Evolutionary conservation across 108 stramenopile genomes (phyloP).

Genomic region (Schizochytrium sp.): DNA sequence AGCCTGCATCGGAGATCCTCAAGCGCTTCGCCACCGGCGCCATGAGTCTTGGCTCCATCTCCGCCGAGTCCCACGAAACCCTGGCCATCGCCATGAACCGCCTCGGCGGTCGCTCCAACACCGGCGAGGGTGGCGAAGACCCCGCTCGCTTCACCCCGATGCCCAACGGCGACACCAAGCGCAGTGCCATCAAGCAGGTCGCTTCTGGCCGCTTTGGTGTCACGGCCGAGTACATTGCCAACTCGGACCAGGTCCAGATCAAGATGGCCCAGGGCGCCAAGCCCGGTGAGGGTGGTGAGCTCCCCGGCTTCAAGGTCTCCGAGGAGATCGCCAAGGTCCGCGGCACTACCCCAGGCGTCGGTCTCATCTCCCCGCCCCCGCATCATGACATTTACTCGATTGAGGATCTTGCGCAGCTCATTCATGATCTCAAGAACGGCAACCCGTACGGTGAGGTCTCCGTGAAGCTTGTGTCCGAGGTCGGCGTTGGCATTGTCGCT

Average conservation of each 20-base stretch:
- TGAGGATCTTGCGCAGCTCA: constrained; percentile 90
- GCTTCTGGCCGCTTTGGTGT: constrained; percentile 89
- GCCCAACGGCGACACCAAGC: constrained; percentile 59
- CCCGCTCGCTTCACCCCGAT: constrained; percentile 55
- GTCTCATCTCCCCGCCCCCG: constrained; percentile 87
- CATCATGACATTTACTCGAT: constrained; percentile 95
- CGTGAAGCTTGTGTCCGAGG: constrained; percentile 96
- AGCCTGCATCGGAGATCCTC: constrained; percentile 74
- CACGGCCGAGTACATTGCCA: constrained; percentile 86
- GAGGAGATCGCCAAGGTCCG: constrained; percentile 82
- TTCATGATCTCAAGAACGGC: constrained; percentile 88
- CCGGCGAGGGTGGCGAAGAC: constrained; percentile 91
- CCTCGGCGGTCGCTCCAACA: constrained; percentile 79
- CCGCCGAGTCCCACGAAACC: constrained; percentile 83
- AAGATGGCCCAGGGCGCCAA: constrained; percentile 96
- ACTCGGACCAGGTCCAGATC: constrained; percentile 91
- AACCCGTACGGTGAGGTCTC: constrained; percentile 83
- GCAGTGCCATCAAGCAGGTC: constrained; percentile 85
- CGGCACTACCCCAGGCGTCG: constrained; percentile 83
- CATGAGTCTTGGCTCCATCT: constrained; percentile 88
- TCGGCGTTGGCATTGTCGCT: constrained; percentile 90
- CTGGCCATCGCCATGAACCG: constrained; percentile 83
- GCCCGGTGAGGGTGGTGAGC: constrained; percentile 91
- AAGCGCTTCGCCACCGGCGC: constrained; percentile 89
- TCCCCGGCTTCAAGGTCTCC: constrained; percentile 86